Base-by-base conservation (phyloP, 306 rosid species). In the Prosopis cineraria region DNA sequence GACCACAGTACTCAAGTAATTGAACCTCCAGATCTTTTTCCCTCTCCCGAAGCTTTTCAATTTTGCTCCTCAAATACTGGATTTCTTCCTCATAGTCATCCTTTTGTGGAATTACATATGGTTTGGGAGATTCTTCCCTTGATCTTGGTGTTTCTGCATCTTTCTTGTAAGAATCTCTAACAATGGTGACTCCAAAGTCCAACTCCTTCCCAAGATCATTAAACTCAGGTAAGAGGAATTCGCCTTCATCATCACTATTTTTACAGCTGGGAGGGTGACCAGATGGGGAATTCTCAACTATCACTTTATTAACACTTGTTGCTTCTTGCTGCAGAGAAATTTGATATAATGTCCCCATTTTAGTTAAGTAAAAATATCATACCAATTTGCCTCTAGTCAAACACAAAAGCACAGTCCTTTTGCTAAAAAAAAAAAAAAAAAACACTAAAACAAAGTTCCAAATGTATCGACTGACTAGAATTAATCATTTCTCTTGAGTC, bases 1-100 rank as follows among this genome's bases (percentile, higher is more conserved):
- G 87, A 48, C 99, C 99, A 47, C 91, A 90, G 53, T 88, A 91
- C 84, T 93, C 98, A 0, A 91, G 97, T 66, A 96, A 75, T 82
- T 93, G 93, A 56, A 87, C 81, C 86, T 96, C 98, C 4, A 92
- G 96, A 70, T 52, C 79, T 68, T 80, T 73, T 85, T 96, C 98
- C 83, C 96, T 90, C 82, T 93, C 98, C 80, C 81, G 88, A 81
- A 91, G 97, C 47, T 76, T 76, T 77, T 87, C 84, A 60, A 96
- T 81, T 86, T 69, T 89, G 84, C 63, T 86, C 81, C 79, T 89
- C 4, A 96, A 94, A 30, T 85, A 78, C 68, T 79, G 77, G 70
- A 89, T 81, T 80, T 96, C 98, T 74, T 82, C 85, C 80, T 87
- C 97, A 70, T 89, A 72, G 2, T 84, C 96, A 39, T 86, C 94